Percentiles rank a stretch among this genome's conserved stretches.
Evolutionary conservation across 208 protist species (phyloP).

Genomic region (Acanthamoeba healyi): DNA sequence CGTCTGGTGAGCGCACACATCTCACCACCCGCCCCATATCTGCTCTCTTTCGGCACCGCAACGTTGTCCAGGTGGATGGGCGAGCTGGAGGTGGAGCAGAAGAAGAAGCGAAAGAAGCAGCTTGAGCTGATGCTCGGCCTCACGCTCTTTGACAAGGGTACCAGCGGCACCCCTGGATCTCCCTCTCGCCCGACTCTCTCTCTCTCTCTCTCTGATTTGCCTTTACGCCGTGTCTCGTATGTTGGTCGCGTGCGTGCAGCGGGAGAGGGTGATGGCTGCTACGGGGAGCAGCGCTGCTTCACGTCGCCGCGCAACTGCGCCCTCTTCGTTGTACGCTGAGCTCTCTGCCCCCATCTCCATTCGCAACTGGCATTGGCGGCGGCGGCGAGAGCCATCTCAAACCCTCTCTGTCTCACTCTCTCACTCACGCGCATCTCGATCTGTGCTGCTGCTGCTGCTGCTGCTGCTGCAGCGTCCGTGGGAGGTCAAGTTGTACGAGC

Average conservation of each 20-base stretch:
- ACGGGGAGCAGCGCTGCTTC: not conserved
- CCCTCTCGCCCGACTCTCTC: not conserved
- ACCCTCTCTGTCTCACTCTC: too few species aligned
- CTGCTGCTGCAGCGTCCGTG: slow-evolving; percentile 23
- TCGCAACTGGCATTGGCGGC: too few species aligned
- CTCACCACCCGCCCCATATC: not conserved
- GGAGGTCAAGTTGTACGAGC: slow-evolving; percentile 36
- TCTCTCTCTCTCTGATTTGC: too few species aligned
- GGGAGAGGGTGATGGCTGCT: slow-evolving; percentile 7
- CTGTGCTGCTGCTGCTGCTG: too few species aligned
- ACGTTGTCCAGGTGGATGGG: slow-evolving; percentile 15
- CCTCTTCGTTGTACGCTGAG: slow-evolving; percentile 13
- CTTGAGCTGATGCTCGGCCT: slow-evolving; percentile 47
- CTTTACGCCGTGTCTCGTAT: too few species aligned
- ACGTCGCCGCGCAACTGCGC: not conserved
- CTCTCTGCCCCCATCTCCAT: too few species aligned
- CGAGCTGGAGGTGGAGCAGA: slow-evolving; percentile 49
- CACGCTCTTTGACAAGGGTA: slow-evolving; percentile 49
- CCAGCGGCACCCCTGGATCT: not conserved
- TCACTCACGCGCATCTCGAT: too few species aligned
- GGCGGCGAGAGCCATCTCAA: too few species aligned
- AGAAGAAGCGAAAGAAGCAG: slow-evolving; percentile 45
- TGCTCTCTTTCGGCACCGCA: not conserved
- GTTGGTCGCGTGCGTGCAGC: not conserved
- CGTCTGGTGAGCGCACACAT: not conserved